Percentiles rank a stretch among this genome's conserved stretches.
These are phyloP conservation scores for Candida dubliniensis DNA, from an alignment of 1,139 yeast genomes.

Conservation along the genomic window DNA sequence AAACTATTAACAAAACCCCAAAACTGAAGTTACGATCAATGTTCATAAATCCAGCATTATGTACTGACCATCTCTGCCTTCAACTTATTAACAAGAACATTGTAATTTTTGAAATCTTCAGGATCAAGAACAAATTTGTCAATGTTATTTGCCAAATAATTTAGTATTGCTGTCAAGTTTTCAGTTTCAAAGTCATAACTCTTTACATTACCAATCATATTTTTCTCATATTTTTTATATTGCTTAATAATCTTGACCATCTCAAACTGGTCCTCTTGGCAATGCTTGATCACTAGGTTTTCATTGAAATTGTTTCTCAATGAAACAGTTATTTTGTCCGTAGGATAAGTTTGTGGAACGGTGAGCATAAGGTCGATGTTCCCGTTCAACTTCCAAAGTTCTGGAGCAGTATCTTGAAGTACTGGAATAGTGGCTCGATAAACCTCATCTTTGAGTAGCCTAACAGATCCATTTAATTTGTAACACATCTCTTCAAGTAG, in stretches of 20 bases:
- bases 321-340: conserved; percentile 16
- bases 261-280: conserved; percentile 16
- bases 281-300: conserved; percentile 22
- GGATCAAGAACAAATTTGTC: conserved; percentile 22
- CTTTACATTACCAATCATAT: conserved; percentile 23
- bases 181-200: conserved; percentile 16
- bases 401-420: conserved; percentile 18
- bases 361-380: conserved; percentile 21
- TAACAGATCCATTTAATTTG: conserved; percentile 24
- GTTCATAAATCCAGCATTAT: too few relatives aligned
- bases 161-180: conserved; percentile 25
- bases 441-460: conserved; percentile 27
- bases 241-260: conserved; percentile 18
- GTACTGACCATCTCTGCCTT: background rate
- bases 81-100: conserved; percentile 23
- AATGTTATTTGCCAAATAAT: conserved; percentile 32
- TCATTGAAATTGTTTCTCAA: conserved; percentile 27
- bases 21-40: too few relatives aligned
- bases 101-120: conserved; percentile 15
- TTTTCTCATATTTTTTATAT: conserved; percentile 23
- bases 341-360: conserved; percentile 26
- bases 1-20: too few relatives aligned
- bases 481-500: conserved; percentile 24
- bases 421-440: conserved; percentile 27
- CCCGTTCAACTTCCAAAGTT: conserved; percentile 21